Evolutionary conservation across 1,284 basidiomycete species (phyloP), one percentile per base, ranked within the genome.

Genomic region (Ganoderma lingzhi): DNA sequence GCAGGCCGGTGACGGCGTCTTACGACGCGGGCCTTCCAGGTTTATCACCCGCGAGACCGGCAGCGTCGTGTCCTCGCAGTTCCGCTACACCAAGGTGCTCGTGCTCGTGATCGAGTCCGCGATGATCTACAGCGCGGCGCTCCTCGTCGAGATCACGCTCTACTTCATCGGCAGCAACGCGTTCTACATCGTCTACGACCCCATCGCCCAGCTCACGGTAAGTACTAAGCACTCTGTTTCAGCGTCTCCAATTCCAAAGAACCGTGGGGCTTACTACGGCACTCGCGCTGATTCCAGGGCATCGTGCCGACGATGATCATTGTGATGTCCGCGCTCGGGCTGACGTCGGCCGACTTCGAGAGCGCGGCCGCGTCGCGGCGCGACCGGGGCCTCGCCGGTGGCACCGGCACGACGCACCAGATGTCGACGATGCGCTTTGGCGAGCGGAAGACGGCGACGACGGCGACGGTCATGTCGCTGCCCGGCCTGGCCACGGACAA

Each of bases 151-250:
- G 70, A 80, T 83, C 60, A 79, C 79, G 23, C 77, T 82, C 35
- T 83, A 82, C 74, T 81, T 83, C 75, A 70, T 81, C 59, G 75
- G 74, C 53, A 77, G 75, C 58, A 82, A 82, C 73, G 78, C 81
- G 14, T 82, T 82, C 74, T 83, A 83, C 74, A 82, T 82, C 68
- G 77, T 82, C 17, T 82, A 82, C 60, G 81, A 83, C 65, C 81
- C 81, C 41, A 82, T 82, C 66, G 81, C 80, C 44, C 81, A 82
- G 70, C 76, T 82, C 23, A 81, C 81, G n/a, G 81, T 81, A 63
- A 62, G 81, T 75, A 4, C 15, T 14, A 9, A 23, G 17, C 37
- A 35, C 35, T n/a, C n/a, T n/a, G n/a, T n/a, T n/a, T n/a, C n/a
- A n/a, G n/a, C n/a, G n/a, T n/a, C n/a, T n/a, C n/a, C n/a, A n/a